Conservation (phyloP, 306 rosid species). For the Cicer yamashitae region DNA sequence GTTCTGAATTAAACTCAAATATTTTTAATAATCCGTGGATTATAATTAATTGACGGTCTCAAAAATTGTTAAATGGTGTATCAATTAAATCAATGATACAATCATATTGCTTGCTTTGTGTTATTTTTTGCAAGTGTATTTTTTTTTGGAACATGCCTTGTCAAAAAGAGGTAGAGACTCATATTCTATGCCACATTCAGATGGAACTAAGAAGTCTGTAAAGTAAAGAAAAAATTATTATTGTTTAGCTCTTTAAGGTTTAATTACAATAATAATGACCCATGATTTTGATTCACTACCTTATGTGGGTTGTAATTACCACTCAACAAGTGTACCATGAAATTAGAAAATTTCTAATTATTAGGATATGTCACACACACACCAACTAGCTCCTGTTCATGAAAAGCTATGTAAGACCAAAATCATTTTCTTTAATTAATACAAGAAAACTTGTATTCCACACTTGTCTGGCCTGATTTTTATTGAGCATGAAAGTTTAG, state of each 20-base stretch:
- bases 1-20: too few species aligned
- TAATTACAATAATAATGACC: slow-evolving; percentile 3
- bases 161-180: slow-evolving; percentile 40
- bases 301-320: background rate
- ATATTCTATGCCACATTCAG: slow-evolving; percentile 9
- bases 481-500: background rate
- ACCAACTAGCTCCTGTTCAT: slow-evolving; percentile 9
- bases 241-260: background rate
- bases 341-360: background rate
- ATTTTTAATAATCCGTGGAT: too few species aligned
- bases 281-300: slow-evolving; percentile 8
- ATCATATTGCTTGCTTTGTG: too few species aligned
- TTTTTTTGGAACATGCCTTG: background rate
- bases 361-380: slow-evolving; percentile 1
- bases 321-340: background rate
- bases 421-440: background rate
- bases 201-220: background rate
- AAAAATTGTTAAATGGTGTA: too few species aligned
- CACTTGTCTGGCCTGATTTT: background rate
- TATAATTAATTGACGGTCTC: too few species aligned
- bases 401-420: slow-evolving; percentile 26
- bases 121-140: background rate
- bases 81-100: too few species aligned
- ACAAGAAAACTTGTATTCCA: background rate
- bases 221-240: background rate